Evolutionary conservation across 176 grass and related monocot genomes (phyloP), one percentile per base, ranked within the genome.

Genomic region (Triticum urartu): DNA sequence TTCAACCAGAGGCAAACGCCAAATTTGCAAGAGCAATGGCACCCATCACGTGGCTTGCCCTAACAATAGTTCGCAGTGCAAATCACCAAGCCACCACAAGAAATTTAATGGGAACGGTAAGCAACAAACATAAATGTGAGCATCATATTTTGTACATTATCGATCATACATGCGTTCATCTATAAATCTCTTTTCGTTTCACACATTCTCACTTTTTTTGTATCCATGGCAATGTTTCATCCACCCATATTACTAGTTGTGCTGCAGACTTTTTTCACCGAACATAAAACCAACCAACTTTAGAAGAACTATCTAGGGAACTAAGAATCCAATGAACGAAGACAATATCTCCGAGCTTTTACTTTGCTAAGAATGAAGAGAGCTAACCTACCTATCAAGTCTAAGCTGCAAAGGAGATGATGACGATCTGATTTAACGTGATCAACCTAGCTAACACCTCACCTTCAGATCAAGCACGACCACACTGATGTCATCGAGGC

Each of bases 391-490:
- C 17, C 52, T 48, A 5, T 11, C 26, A 81, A 10, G 24, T 17
- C 40, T 81, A 68, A 66, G 25, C 59, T 12, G 39, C 22, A 21
- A 66, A 47, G 25, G 10, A 47, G 45, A 66, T 20, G 45, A 66
- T 20, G 17, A 56, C 6, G 36, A 18, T 11, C 52, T 6, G 5
- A 56, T 56, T 18, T 56, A 56, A 48, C 9, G 21, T 34, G 22
- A 62, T 39, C 22, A 74, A 47, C 48, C 39, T 68, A 89, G 5
- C 17, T 56, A 56, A 56, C 18, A 35, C 42, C 75, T 93, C 26
- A 79, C 67, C 39, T 87, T 89, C 60, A 97, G 80, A 76, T 92
- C 90, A 21, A 97, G 76, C 20, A 97, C 94, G 22, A 97, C 75
- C 5, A 92, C 86, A 22, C 90, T 97, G 48, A 94, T 87, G 63